Evolutionary conservation across 1,284 basidiomycete genomes (phyloP).

Genomic region (Papiliotrema nemorosa): DNA sequence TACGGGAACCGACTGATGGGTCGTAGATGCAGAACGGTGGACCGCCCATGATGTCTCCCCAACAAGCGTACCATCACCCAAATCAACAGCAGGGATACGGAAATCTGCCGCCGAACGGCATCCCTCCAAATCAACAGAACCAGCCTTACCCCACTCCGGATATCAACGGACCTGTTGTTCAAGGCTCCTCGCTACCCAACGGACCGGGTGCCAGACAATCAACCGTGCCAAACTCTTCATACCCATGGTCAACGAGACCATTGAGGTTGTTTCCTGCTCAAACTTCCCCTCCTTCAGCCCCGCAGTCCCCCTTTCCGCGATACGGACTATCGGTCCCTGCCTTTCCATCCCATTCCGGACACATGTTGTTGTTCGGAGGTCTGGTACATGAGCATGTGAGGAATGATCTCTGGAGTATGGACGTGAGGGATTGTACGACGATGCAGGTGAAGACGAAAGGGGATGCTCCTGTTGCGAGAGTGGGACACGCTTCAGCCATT

Average conservation of each 20-base stretch:
- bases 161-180: not conserved
- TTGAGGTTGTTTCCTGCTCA: conserved; percentile 17
- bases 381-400: conserved; percentile 86
- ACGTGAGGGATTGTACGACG: conserved; percentile 71
- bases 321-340: conserved; percentile 96
- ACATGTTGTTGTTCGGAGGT: conserved; percentile 95
- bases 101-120: not conserved
- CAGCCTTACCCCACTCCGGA: not conserved
- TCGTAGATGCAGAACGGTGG: not conserved
- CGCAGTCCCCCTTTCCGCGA: conserved; percentile 75
- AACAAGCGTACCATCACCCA: not conserved
- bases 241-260: conserved; percentile 32
- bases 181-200: not conserved
- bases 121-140: not conserved
- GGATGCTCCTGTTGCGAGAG: conserved; percentile 81
- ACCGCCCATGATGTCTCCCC: conserved; percentile 1
- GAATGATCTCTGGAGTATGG: conserved; percentile 92
- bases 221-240: conserved; percentile 17
- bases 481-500: conserved; percentile 93
- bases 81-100: not conserved
- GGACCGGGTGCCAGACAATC: conserved; percentile 4
- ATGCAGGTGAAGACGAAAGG: conserved; percentile 82
- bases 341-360: conserved; percentile 71
- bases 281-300: conserved; percentile 25
- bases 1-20: not conserved